phyloP scores from a whole-genome alignment of 2,329 filamentous ascomycete genomes.

The Ceratocystis cacaofunesta region DNA sequence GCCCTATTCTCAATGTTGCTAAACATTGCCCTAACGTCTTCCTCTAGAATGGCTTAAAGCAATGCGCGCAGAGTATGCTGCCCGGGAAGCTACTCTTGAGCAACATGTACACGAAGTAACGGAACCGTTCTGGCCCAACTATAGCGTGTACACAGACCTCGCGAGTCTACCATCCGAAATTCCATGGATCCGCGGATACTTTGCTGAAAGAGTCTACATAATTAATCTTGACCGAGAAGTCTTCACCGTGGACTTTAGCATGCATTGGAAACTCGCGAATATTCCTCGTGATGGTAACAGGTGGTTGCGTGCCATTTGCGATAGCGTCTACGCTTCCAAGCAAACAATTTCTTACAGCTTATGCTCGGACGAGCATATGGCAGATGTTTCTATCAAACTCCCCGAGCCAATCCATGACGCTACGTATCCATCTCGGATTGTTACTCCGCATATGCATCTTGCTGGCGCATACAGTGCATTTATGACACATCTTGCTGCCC shows the following conservation, averaged over 20 bases:
- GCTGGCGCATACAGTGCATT: neutral
- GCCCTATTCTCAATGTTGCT: neutral
- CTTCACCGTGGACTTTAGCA: constrained; percentile 18
- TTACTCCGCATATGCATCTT: neutral
- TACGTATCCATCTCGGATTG: constrained; percentile 7
- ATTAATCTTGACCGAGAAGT: constrained; percentile 18
- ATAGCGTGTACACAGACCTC: neutral
- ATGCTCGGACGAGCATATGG: neutral
- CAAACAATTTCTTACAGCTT: constrained; percentile 16
- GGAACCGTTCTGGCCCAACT: too few relatives aligned
- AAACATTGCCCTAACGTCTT: neutral
- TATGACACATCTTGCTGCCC: neutral
- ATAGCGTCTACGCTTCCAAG: constrained; percentile 14
- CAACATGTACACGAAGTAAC: too few relatives aligned
- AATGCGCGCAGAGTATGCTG: neutral
- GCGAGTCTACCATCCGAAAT: neutral
- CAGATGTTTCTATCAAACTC: constrained; percentile 16
- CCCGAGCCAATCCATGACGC: neutral
- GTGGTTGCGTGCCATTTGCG: constrained; percentile 12
- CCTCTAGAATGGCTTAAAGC: neutral
- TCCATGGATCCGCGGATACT: neutral
- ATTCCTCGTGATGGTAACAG: constrained; percentile 17
- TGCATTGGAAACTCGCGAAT: constrained; percentile 18
- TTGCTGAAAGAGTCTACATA: neutral
- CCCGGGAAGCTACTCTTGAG: neutral